A percentile compares a stretch with the other conserved stretches of the same genome.
Evolutionary conservation across 1,284 basidiomycete species (phyloP).

Genomic region (Takashimella koratensis): DNA sequence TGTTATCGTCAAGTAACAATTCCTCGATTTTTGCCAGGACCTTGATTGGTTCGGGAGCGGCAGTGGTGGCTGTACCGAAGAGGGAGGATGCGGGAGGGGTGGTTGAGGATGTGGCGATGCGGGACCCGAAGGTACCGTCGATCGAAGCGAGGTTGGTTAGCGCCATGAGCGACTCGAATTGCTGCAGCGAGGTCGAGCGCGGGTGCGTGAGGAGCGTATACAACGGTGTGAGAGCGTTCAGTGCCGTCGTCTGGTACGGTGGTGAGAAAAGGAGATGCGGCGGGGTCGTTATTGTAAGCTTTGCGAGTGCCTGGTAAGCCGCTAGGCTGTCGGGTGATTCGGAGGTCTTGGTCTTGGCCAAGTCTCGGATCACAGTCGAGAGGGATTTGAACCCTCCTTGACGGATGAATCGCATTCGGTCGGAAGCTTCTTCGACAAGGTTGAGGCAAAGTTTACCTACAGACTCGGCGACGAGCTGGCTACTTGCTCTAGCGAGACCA

Average conservation of each 20-base stretch:
- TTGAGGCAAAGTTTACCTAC: slow-evolving; percentile 60
- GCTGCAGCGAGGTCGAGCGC: slow-evolving; percentile 68
- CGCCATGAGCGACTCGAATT: slow-evolving; percentile 91
- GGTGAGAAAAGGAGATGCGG: slow-evolving; percentile 82
- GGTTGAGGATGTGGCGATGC: slow-evolving; percentile 50
- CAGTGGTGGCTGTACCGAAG: slow-evolving; percentile 2
- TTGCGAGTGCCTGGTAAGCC: slow-evolving; percentile 83
- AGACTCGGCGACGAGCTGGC: slow-evolving; percentile 50
- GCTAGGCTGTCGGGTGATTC: slow-evolving; percentile 54
- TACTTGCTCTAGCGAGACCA: slow-evolving; percentile 52
- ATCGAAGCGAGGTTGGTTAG: slow-evolving; percentile 91
- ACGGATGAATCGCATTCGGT: slow-evolving; percentile 74
- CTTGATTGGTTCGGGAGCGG: background rate
- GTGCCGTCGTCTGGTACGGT: slow-evolving; percentile 62
- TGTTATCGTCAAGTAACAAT: slow-evolving; percentile 78
- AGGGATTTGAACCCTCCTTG: slow-evolving; percentile 76
- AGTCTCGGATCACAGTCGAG: slow-evolving; percentile 55
- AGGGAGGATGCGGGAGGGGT: slow-evolving; percentile 17
- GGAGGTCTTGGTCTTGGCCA: slow-evolving; percentile 10
- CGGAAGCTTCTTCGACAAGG: slow-evolving; percentile 69
- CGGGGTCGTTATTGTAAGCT: slow-evolving; percentile 85
- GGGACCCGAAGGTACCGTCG: slow-evolving; percentile 60
- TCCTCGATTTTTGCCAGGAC: slow-evolving; percentile 65
- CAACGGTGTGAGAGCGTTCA: slow-evolving; percentile 75
- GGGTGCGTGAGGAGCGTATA: slow-evolving; percentile 65